Evolutionary conservation across 495 filamentous ascomycete genomes (phyloP).

Genomic region (Gamarada debralockiae): DNA sequence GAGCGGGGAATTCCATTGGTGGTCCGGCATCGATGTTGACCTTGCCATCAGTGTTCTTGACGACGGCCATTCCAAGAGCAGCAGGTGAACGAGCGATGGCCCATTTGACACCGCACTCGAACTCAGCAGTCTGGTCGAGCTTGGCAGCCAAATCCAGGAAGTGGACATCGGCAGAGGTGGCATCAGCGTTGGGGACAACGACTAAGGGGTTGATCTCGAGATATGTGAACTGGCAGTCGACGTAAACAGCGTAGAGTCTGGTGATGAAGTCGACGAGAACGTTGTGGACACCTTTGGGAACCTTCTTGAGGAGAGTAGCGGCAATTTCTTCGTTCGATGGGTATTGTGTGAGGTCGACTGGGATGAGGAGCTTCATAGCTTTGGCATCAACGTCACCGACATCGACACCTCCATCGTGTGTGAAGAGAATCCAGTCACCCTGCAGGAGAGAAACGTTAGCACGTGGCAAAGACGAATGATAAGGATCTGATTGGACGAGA

Average conservation of each 20-base stretch:
- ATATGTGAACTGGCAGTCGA: slow-evolving; percentile 99
- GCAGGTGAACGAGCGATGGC: slow-evolving; percentile 86
- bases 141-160: slow-evolving; percentile 99
- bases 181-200: slow-evolving; percentile 89
- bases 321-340: slow-evolving; percentile 96
- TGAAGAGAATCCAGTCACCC: slow-evolving; percentile 99
- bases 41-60: slow-evolving; percentile 59
- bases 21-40: slow-evolving; percentile 95
- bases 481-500: slow-evolving; percentile 3
- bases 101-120: slow-evolving; percentile 99
- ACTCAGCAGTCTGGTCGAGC: slow-evolving; percentile 98
- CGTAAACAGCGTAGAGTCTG: slow-evolving; percentile 88
- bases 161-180: slow-evolving; percentile 90
- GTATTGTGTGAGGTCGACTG: slow-evolving; percentile 91
- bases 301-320: slow-evolving; percentile 76
- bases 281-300: slow-evolving; percentile 93
- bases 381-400: slow-evolving; percentile 99
- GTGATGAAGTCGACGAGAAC: slow-evolving; percentile 98
- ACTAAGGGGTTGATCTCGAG: slow-evolving; percentile 99
- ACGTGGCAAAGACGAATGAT: slow-evolving; percentile 8
- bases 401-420: slow-evolving; percentile 98
- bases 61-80: slow-evolving; percentile 72
- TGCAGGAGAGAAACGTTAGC: slow-evolving; percentile 39
- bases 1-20: slow-evolving; percentile 97
- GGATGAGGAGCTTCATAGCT: slow-evolving; percentile 96